Conservation (phyloP, 176 grass and related monocot genomes). For the Chloris gayana region DNA sequence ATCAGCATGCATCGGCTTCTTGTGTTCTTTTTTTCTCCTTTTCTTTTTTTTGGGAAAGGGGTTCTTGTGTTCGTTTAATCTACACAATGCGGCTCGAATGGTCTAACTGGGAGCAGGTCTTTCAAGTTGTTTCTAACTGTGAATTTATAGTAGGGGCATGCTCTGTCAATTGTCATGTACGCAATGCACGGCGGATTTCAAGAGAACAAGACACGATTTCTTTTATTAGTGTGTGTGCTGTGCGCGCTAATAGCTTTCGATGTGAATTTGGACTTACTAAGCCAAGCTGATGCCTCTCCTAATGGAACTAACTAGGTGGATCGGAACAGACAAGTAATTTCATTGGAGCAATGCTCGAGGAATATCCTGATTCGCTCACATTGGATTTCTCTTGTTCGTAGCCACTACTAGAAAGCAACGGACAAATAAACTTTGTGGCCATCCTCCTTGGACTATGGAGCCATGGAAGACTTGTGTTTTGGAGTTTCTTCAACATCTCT, state of each 20-base stretch:
- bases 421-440: conserved; percentile 7
- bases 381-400: neutral
- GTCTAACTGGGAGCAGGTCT: conserved; percentile 13
- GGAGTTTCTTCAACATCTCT: too few species aligned
- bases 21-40: neutral
- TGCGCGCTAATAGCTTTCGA: too few species aligned
- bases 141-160: too few species aligned
- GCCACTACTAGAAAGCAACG: neutral
- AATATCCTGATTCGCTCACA: neutral
- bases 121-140: neutral
- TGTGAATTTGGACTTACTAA: neutral
- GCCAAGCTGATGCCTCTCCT: neutral
- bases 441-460: conserved; percentile 30
- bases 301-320: neutral
- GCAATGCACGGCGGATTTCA: neutral
- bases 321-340: neutral
- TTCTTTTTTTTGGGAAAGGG: too few species aligned
- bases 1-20: too few species aligned
- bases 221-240: too few species aligned
- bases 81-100: neutral
- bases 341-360: neutral
- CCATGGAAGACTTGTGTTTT: too few species aligned
- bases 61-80: neutral
- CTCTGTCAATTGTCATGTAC: too few species aligned
- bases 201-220: neutral